A percentile compares a stretch with the other conserved stretches of the same genome.
These are phyloP conservation scores for Avena atlantica DNA, from an alignment of 176 grass and related monocot genomes.

Conservation along the genomic window DNA sequence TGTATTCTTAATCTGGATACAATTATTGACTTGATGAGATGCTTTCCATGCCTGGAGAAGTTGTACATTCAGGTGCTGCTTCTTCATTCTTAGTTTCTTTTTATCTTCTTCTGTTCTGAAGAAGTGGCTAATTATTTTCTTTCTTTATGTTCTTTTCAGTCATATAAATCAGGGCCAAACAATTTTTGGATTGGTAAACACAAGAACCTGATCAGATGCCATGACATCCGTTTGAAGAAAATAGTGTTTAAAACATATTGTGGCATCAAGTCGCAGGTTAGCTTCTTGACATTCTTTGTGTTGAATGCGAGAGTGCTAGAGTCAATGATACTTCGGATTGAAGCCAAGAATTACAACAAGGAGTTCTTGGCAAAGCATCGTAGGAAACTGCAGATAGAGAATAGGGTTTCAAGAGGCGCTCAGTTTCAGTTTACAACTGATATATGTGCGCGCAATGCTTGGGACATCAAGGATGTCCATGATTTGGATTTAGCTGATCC, in stretches of 20 bases:
- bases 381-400: neutral
- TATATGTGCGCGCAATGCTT: neutral
- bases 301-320: conserved; percentile 24
- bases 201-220: neutral
- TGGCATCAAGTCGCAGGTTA: neutral
- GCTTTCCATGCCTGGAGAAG: conserved; percentile 19
- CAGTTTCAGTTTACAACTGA: neutral
- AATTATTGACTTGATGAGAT: conserved; percentile 22
- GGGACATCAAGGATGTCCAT: neutral
- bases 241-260: neutral
- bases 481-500: conserved; percentile 18
- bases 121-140: neutral
- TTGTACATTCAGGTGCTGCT: conserved; percentile 9
- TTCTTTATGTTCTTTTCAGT: neutral
- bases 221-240: conserved; percentile 12
- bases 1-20: neutral
- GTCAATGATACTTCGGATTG: neutral
- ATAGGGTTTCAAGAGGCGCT: conserved; percentile 2
- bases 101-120: neutral
- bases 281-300: conserved; percentile 23
- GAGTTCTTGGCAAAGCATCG: neutral
- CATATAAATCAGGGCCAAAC: neutral
- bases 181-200: neutral
- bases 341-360: neutral
- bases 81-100: conserved; percentile 1